Percentiles rank a stretch among this genome's conserved stretches.
phyloP scores from a whole-genome alignment of 805 yeast species.

The Soucietia sequanensis region DNA sequence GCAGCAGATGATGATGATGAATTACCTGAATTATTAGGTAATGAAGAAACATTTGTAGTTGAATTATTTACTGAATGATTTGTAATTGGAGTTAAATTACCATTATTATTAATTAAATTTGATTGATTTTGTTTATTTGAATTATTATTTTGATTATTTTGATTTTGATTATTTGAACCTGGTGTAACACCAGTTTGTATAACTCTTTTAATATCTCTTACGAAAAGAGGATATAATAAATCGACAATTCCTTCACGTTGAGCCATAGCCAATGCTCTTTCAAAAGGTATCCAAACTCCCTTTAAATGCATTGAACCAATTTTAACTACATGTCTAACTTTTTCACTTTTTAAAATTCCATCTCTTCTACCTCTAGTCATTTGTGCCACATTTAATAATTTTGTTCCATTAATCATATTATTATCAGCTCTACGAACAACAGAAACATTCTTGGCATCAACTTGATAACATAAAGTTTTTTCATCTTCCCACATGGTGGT shows the following conservation, averaged over 20 bases:
- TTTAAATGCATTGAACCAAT: slow-evolving; percentile 85
- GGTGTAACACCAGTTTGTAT: slow-evolving; percentile 47
- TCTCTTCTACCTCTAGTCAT: slow-evolving; percentile 88
- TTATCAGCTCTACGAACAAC: slow-evolving; percentile 85
- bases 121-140: no score
- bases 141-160: no score
- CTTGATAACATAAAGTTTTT: slow-evolving; percentile 80
- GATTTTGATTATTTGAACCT: slow-evolving; percentile 7
- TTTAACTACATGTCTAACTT: slow-evolving; percentile 75
- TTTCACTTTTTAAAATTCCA: slow-evolving; percentile 77
- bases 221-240: slow-evolving; percentile 64
- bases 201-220: slow-evolving; percentile 65
- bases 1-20: slow-evolving; percentile 10
- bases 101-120: no score
- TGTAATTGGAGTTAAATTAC: no score
- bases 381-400: slow-evolving; percentile 76
- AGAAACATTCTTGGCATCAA: slow-evolving; percentile 75
- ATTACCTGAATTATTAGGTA: no score
- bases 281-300: slow-evolving; percentile 91
- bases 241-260: slow-evolving; percentile 74
- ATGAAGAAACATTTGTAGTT: no score
- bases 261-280: slow-evolving; percentile 78
- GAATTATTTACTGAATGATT: no score
- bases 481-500: slow-evolving; percentile 94
- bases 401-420: slow-evolving; percentile 84